These are phyloP conservation scores for Cenchrus americanus DNA, from an alignment of 176 grass and related monocot species.

Conservation along the genomic window DNA sequence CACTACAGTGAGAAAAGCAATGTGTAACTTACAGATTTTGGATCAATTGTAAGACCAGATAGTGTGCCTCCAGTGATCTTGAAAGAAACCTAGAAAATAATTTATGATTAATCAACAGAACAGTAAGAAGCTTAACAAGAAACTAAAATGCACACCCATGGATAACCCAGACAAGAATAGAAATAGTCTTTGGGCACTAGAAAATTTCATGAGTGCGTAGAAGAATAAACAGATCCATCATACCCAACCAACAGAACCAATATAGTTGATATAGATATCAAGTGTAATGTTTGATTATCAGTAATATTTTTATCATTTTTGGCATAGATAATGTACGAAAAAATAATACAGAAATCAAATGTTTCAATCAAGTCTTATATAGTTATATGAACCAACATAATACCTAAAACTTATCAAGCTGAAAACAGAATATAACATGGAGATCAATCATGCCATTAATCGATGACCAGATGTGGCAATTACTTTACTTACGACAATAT, in stretches of 20 bases:
- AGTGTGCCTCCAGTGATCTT: constrained; percentile 79
- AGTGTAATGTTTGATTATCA: background rate
- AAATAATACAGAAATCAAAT: background rate
- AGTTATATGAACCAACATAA: constrained; percentile 30
- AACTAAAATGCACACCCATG: background rate
- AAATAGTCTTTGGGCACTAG: background rate
- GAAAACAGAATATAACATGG: constrained; percentile 9
- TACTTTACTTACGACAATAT: constrained; percentile 24
- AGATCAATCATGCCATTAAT: constrained; percentile 16
- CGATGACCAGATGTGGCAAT: constrained; percentile 9
- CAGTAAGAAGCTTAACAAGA: constrained; percentile 27
- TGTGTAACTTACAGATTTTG: constrained; percentile 75
- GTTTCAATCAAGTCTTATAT: constrained; percentile 4
- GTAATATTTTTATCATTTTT: constrained; percentile 2
- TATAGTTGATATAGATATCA: background rate
- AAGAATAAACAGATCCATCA: constrained; percentile 13
- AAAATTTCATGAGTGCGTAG: constrained; percentile 16
- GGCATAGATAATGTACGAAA: background rate
- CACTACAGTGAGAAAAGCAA: constrained; percentile 12
- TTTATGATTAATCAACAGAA: constrained; percentile 34
- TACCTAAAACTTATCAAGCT: constrained; percentile 15
- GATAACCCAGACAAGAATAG: background rate
- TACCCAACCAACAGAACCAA: background rate
- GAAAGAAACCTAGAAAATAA: constrained; percentile 73
- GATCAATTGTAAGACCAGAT: constrained; percentile 81